These are phyloP conservation scores for Aspergillus quadrilineatus DNA, from an alignment of 2,329 filamentous ascomycete genomes.

Conservation along the genomic window DNA sequence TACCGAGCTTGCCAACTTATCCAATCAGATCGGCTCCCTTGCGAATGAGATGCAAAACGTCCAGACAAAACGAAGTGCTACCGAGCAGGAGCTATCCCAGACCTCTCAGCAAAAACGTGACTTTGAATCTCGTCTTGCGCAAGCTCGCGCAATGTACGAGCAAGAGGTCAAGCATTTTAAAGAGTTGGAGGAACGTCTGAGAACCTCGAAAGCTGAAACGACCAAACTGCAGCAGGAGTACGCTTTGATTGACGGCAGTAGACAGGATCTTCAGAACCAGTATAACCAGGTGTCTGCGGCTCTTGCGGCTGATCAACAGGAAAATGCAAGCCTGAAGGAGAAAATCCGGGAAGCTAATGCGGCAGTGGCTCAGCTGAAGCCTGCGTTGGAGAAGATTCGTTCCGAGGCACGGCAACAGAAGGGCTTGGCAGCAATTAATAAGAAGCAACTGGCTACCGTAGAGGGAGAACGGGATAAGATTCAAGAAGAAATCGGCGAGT, in stretches of 20 bases:
- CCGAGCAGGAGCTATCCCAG: conserved; percentile 79
- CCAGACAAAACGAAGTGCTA: conserved; percentile 73
- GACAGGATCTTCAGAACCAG: conserved; percentile 78
- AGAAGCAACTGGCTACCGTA: conserved; percentile 89
- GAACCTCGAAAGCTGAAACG: conserved; percentile 72
- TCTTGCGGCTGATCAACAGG: conserved; percentile 81
- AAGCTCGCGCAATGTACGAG: conserved; percentile 85
- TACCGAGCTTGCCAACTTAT: conserved; percentile 89
- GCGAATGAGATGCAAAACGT: conserved; percentile 94
- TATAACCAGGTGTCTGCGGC: conserved; percentile 73
- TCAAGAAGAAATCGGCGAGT: conserved; percentile 71
- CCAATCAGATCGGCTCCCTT: conserved; percentile 88
- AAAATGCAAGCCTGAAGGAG: conserved; percentile 83
- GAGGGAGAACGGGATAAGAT: conserved; percentile 87
- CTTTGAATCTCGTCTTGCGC: conserved; percentile 82
- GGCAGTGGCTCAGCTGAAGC: conserved; percentile 80
- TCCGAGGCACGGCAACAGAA: conserved; percentile 93
- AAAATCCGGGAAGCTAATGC: conserved; percentile 79
- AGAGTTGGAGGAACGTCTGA: conserved; percentile 78
- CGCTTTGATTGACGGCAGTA: conserved; percentile 75
- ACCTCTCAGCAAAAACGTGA: conserved; percentile 85
- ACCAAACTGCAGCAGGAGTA: conserved; percentile 81
- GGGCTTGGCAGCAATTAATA: conserved; percentile 95
- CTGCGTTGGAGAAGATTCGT: conserved; percentile 88
- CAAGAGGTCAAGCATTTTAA: conserved; percentile 88